Evolutionary conservation across 2,329 filamentous ascomycete genomes (phyloP), one percentile per base, ranked within the genome.

Genomic region (Zymoseptoria brevis): DNA sequence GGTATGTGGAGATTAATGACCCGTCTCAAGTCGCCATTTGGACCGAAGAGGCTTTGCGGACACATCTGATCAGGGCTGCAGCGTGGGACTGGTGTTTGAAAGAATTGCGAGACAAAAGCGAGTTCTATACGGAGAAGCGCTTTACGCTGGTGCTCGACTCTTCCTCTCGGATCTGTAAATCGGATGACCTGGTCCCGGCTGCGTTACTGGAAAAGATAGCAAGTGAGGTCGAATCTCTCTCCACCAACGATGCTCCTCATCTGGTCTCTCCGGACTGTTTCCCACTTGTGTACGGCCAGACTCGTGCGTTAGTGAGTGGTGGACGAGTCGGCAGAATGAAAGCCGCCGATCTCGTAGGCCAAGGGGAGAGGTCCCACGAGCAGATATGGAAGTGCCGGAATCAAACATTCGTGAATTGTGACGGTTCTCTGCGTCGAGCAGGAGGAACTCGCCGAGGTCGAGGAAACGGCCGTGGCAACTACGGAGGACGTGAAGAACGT

Each of bases 91-190:
- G 63, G 63, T 72, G 70, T 45, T 53, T 81, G n/a, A 63, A 72
- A 6, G 81, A 83, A 64, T 74, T 83, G 0, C 74, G 71, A 16
- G 75, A 74, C 67, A 83, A 83, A 65, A 79, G 80, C 2, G 66
- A 64, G 16, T 66, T 76, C 16, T 76, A 76, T 62, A 68, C 75
- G 55, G 57, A 72, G 4, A 74, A 71, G 8, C 68, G 73, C 2
- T 67, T 78, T 4, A 66, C 81, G 6, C 71, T 72, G 4, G 73
- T 77, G 4, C 72, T 80, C 19, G 80, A 82, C 57, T 73, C 74
- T 3, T 59, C 58, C 8, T 67, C 67, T 4, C 73, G 74, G 50
- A 71, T 82, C 5, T 77, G 76, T 61, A 84, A 85, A 66, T 81
- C 81, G 0, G 82, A 84, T 67, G 69, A 61, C 0, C 67, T 76